Base-by-base conservation (phyloP, 2,329 filamentous ascomycete species). In the Pestalotiopsis sp. region DNA sequence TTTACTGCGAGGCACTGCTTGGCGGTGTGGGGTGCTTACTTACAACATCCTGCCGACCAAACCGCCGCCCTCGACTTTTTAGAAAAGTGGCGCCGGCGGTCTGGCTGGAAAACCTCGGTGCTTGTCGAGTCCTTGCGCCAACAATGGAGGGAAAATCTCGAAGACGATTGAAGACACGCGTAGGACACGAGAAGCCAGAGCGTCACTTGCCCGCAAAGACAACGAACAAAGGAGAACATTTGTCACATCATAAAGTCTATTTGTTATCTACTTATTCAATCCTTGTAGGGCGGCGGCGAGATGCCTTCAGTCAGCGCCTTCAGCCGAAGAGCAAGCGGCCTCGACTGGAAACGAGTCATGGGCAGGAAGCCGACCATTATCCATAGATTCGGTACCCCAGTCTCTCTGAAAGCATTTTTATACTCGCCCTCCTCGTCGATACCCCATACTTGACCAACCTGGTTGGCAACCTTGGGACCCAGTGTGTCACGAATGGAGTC, bases 391-490 rank as follows among this genome's bases (percentile, higher is more conserved):
- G 74, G 74, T 20, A 80, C 78, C 2, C 79, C 80, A 3, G 72
- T 80, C 68, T 77, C 71, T 65, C 75, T 68, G 67, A 74, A 81
- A 2, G 75, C 78, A 1, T 75, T 75, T 57, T 74, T 80, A 73
- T 87, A 78, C 78, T 91, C 85, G 1, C 85, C 85, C 69, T 85
- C 83, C 0, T 81, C 77, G 7, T 91, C 88, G 68, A 90, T 82
- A 0, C 89, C 89, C 88, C 90, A 91, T 17, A 91, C 85, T 71
- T 90, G 87, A 2, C 80, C 80, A 4, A 90, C 84, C 31, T 83
- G 81, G 65, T 89, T 85, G 0, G 88, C 90, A 12, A 92, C 81
- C 23, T 85, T 83, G 38, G 90, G 84, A 0, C 91, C 91, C 66
- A 93, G 84, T 23, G 91, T 86, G 38, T 83, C 82, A 20, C 87